A percentile compares a stretch with the other conserved stretches of the same genome.
Evolutionary conservation across 371 early-diverging fungal species (phyloP).

Genomic region (Mortierella sp.): DNA sequence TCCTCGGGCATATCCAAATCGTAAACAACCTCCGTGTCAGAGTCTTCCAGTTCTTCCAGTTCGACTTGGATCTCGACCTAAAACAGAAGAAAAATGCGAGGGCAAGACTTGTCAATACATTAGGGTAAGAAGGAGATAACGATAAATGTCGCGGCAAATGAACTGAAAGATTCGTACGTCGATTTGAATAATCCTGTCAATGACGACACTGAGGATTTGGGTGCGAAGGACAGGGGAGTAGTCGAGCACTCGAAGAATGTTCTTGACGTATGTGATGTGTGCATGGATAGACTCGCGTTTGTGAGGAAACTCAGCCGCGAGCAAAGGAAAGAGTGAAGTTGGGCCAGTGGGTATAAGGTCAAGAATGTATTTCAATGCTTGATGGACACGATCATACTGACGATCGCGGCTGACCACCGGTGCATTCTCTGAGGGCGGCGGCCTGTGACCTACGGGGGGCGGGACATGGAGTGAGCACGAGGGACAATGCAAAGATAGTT

Average conservation of each 20-base stretch:
- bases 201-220: slow-evolving; percentile 78
- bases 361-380: slow-evolving; percentile 75
- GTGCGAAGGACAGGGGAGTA: slow-evolving; percentile 84
- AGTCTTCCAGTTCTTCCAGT: slow-evolving; percentile 90
- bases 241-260: slow-evolving; percentile 77
- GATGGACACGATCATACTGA: slow-evolving; percentile 71
- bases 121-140: not conserved
- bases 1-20: slow-evolving; percentile 56
- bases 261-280: slow-evolving; percentile 81
- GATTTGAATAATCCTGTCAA: slow-evolving; percentile 88
- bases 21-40: slow-evolving; percentile 68
- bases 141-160: not conserved
- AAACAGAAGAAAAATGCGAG: too few relatives aligned
- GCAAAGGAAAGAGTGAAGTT: slow-evolving; percentile 72
- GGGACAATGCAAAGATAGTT: not conserved
- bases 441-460: slow-evolving; percentile 16
- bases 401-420: slow-evolving; percentile 13
- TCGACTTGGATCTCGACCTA: slow-evolving; percentile 93
- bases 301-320: slow-evolving; percentile 83
- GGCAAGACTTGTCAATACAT: not conserved
- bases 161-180: slow-evolving; percentile 89
- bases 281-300: slow-evolving; percentile 72
- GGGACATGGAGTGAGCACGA: not conserved
- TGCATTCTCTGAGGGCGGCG: slow-evolving; percentile 7
- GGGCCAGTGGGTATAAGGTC: slow-evolving; percentile 84